phyloP scores from a whole-genome alignment of 768 basidiomycete genomes.

The Pleurotus ostreatus region DNA sequence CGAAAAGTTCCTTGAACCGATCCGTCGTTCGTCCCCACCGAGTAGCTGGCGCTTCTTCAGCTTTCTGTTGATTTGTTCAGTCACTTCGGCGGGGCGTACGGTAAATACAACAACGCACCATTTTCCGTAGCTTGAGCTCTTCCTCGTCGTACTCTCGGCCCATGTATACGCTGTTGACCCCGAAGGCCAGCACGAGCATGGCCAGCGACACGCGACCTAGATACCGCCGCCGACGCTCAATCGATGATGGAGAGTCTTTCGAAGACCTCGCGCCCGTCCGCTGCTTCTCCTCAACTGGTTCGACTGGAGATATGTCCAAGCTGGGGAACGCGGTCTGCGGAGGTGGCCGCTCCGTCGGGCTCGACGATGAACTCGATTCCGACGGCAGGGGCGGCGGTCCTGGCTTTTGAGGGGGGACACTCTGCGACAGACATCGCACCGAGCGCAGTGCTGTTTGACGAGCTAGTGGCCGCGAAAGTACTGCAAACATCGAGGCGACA shows the following conservation, averaged over 20 bases:
- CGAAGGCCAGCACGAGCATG: constrained; percentile 51
- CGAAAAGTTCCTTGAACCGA: constrained; percentile 63
- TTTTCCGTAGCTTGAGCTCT: constrained; percentile 60
- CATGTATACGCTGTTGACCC: constrained; percentile 56
- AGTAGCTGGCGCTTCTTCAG: constrained; percentile 55
- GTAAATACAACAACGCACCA: constrained; percentile 37
- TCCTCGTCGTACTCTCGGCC: constrained; percentile 78
- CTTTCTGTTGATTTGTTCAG: constrained; percentile 32
- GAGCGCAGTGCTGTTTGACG: constrained; percentile 27
- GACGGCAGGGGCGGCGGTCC: constrained; percentile 9
- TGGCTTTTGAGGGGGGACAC: constrained; percentile 14
- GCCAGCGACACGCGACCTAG: constrained; percentile 53
- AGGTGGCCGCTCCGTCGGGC: constrained; percentile 16
- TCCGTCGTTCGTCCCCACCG: constrained; percentile 62
- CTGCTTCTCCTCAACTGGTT: constrained; percentile 36
- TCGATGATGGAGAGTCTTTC: constrained; percentile 72
- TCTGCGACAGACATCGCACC: constrained; percentile 32
- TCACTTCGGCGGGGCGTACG: no score
- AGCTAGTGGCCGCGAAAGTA: constrained; percentile 29
- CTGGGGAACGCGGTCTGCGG: constrained; percentile 34
- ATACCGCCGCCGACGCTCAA: constrained; percentile 64
- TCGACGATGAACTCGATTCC: constrained; percentile 4
- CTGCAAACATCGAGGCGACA: constrained; percentile 13
- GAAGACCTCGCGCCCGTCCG: constrained; percentile 77
- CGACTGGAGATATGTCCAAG: constrained; percentile 63